Percentiles rank a stretch among this genome's conserved stretches.
Evolutionary conservation across 352 stramenopile genomes (phyloP).

Genomic region (Globisporangium camurandrum): DNA sequence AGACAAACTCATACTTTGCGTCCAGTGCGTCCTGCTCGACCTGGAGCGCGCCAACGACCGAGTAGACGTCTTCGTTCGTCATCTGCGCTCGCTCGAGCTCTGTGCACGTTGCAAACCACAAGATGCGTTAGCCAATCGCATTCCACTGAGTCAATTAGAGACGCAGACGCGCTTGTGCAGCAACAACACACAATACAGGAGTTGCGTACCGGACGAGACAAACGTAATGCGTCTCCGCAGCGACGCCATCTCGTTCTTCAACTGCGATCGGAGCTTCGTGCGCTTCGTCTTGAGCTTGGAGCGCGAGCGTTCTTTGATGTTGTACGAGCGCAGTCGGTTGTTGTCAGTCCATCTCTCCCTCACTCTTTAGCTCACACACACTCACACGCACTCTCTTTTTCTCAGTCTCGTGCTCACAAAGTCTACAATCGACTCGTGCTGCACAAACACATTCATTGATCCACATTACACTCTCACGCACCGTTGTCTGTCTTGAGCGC

Average conservation of each 20-base stretch:
- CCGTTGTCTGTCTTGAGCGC: constrained; percentile 29
- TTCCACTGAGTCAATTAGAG: no score
- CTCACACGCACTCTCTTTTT: no score
- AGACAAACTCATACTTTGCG: constrained; percentile 14
- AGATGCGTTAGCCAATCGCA: no score
- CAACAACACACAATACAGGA: no score
- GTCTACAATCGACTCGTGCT: background rate
- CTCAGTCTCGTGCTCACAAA: no score
- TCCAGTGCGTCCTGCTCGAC: constrained; percentile 22
- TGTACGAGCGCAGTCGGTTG: background rate
- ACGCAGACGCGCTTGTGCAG: background rate
- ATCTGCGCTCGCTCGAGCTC: constrained; percentile 40
- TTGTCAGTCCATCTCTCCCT: no score
- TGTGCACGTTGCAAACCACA: no score
- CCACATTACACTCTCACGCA: constrained; percentile 3
- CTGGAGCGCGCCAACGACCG: constrained; percentile 19
- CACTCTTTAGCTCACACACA: no score
- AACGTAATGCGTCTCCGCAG: constrained; percentile 30
- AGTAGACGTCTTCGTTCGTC: constrained; percentile 37
- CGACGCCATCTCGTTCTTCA: constrained; percentile 37
- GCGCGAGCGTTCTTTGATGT: constrained; percentile 20
- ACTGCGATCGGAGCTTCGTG: constrained; percentile 34
- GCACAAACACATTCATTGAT: background rate
- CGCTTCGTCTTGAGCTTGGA: constrained; percentile 35
- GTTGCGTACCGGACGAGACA: constrained; percentile 30